phyloP scores from a whole-genome alignment of 441 rosid species.

The Erodium chrysanthum region DNA sequence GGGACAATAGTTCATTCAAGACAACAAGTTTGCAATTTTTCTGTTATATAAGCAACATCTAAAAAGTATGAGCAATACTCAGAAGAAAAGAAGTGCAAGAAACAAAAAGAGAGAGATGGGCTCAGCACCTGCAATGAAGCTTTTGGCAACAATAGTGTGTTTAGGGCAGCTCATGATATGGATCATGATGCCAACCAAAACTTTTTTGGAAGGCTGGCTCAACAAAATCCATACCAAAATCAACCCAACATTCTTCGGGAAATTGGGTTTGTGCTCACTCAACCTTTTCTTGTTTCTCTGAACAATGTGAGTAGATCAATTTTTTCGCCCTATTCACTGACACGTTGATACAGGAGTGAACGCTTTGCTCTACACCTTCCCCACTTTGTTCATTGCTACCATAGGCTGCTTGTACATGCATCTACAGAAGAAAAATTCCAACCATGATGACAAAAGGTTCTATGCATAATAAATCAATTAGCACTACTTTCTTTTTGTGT shows the following conservation, averaged over 20 bases:
- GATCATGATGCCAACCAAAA: constrained; percentile 48
- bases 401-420: constrained; percentile 47
- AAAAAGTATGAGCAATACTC: not conserved
- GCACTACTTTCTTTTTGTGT: not conserved
- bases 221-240: constrained; percentile 20
- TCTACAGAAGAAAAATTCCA: constrained; percentile 22
- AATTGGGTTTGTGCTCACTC: constrained; percentile 27
- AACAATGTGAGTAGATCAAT: not conserved
- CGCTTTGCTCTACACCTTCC: constrained; percentile 44
- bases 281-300: not conserved
- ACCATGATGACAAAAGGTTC: not conserved
- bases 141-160: constrained; percentile 22
- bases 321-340: not conserved
- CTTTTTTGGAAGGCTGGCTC: constrained; percentile 27
- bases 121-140: constrained; percentile 18
- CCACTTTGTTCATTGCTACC: constrained; percentile 37
- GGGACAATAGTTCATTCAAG: too few species aligned
- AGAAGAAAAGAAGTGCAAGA: constrained; percentile 6
- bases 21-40: not conserved
- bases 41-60: not conserved
- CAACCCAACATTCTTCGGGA: constrained; percentile 28
- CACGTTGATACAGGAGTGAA: constrained; percentile 28
- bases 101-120: constrained; percentile 9
- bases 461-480: not conserved
- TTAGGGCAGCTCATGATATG: constrained; percentile 42